These are phyloP conservation scores for Zarea fungicola DNA, from an alignment of 2,329 filamentous ascomycete genomes.

Conservation along the genomic window DNA sequence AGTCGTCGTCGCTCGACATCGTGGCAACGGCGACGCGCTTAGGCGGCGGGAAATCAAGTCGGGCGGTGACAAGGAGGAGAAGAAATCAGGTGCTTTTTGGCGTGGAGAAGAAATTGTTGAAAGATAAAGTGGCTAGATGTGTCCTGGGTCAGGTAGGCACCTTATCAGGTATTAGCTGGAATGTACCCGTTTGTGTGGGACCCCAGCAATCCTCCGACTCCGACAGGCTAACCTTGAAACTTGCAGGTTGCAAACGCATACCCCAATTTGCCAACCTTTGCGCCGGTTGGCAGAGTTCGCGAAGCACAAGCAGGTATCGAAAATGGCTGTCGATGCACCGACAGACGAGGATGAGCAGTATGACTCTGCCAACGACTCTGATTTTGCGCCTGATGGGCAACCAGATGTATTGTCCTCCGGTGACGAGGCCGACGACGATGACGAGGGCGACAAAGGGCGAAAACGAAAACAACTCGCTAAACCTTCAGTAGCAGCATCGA, in stretches of 20 bases:
- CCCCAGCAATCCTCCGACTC: background rate
- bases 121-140: background rate
- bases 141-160: constrained; percentile 1
- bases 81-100: background rate
- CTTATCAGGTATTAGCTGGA: constrained; percentile 5
- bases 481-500: constrained; percentile 17
- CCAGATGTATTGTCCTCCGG: constrained; percentile 47
- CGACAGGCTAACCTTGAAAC: background rate
- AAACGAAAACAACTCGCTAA: constrained; percentile 10
- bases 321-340: constrained; percentile 39
- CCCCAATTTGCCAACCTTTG: too few relatives aligned
- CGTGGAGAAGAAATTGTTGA: background rate
- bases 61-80: background rate
- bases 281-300: too few relatives aligned
- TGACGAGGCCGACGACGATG: constrained; percentile 36
- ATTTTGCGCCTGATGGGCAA: constrained; percentile 60
- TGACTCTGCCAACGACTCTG: constrained; percentile 66
- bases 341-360: constrained; percentile 53
- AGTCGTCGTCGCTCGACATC: constrained; percentile 59
- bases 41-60: background rate
- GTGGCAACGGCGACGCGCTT: constrained; percentile 12
- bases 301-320: constrained; percentile 13
- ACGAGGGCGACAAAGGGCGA: constrained; percentile 22
- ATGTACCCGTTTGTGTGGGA: constrained; percentile 6
- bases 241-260: too few relatives aligned